phyloP scores from a whole-genome alignment of 768 basidiomycete genomes.

The Sporobolomyces phaffii region DNA sequence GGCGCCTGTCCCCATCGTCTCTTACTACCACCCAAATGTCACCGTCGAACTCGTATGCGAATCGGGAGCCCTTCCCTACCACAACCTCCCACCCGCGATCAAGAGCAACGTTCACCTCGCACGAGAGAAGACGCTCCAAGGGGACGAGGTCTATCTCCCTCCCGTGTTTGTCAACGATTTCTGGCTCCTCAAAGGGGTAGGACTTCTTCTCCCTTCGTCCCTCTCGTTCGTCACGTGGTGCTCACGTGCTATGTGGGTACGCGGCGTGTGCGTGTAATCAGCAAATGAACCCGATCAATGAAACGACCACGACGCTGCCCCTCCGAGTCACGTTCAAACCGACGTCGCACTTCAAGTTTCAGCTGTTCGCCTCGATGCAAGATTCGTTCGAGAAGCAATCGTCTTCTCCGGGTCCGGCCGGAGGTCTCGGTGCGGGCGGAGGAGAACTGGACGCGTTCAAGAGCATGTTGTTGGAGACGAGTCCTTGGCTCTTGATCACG shows the following conservation, averaged over 20 bases:
- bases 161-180: conserved; percentile 91
- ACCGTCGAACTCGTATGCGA: conserved; percentile 81
- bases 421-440: conserved; percentile 45
- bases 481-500: conserved; percentile 73
- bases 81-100: conserved; percentile 58
- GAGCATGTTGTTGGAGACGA: conserved; percentile 66
- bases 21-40: conserved; percentile 76
- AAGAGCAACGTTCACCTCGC: conserved; percentile 62
- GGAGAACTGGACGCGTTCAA: conserved; percentile 91
- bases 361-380: conserved; percentile 70
- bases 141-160: conserved; percentile 61
- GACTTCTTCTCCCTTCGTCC: background rate
- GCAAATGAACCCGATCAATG: conserved; percentile 76
- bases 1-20: conserved; percentile 45
- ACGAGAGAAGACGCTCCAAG: conserved; percentile 45
- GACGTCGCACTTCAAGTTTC: conserved; percentile 66
- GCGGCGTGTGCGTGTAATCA: conserved; percentile 40
- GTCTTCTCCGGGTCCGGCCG: conserved; percentile 18
- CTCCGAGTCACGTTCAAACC: conserved; percentile 77
- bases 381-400: conserved; percentile 65
- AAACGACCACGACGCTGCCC: conserved; percentile 70
- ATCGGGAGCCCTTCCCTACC: conserved; percentile 54
- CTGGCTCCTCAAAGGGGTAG: conserved; percentile 56
- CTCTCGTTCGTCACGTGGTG: background rate
- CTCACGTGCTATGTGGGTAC: background rate